These are phyloP conservation scores for Pyrenopolyporus hunteri DNA, from an alignment of 495 filamentous ascomycete species.

Conservation along the genomic window DNA sequence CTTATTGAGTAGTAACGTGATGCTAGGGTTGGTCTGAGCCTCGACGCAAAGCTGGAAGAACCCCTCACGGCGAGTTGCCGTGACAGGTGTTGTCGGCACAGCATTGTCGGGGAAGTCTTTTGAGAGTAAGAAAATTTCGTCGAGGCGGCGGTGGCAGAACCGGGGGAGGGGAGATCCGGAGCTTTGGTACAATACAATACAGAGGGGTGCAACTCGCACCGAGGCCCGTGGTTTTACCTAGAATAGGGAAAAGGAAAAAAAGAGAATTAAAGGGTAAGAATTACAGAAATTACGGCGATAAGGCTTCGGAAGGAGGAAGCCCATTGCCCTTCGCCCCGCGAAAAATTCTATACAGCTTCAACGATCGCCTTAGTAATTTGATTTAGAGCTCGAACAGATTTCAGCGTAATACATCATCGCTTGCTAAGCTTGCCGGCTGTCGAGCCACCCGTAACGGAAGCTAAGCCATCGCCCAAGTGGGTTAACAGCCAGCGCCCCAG, in stretches of 20 bases:
- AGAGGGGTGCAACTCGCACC: no score
- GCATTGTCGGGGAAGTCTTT: slow-evolving; percentile 45
- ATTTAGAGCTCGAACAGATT: slow-evolving; percentile 23
- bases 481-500: neutral
- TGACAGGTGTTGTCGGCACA: slow-evolving; percentile 57
- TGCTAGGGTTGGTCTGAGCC: slow-evolving; percentile 17
- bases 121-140: slow-evolving; percentile 28
- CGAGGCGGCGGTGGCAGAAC: slow-evolving; percentile 21
- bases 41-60: slow-evolving; percentile 28
- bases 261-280: slow-evolving; percentile 8
- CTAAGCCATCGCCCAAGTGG: neutral
- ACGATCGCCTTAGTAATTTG: slow-evolving; percentile 31
- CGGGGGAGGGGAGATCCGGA: slow-evolving; percentile 5
- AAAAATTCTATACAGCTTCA: slow-evolving; percentile 10
- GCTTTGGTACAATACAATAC: slow-evolving; percentile 4
- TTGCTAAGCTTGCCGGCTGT: slow-evolving; percentile 8
- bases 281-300: slow-evolving; percentile 8
- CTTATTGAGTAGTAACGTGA: slow-evolving; percentile 35
- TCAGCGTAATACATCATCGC: slow-evolving; percentile 31
- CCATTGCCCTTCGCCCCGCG: slow-evolving; percentile 18
- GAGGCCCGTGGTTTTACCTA: no score
- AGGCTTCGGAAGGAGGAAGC: slow-evolving; percentile 1
- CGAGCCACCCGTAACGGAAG: slow-evolving; percentile 9
- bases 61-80: slow-evolving; percentile 55
- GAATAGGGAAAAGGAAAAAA: neutral